Base-by-base conservation (phyloP, 2,329 filamentous ascomycete species). In the Cercospora beticola region DNA sequence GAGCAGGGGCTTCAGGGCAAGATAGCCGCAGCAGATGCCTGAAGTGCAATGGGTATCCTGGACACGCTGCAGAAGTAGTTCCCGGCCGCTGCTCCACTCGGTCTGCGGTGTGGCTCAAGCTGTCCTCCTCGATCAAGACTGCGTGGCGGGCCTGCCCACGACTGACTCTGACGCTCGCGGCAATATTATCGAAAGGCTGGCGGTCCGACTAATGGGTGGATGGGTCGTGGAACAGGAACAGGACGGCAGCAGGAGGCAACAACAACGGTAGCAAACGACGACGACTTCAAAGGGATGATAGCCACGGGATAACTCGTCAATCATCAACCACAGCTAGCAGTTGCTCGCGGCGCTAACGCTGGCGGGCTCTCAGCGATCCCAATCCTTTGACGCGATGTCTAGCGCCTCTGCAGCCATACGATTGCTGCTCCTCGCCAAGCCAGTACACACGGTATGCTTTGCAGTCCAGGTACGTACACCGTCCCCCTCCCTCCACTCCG, bases 291-390 rank as follows among this genome's bases (percentile, higher is more conserved):
- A 36, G 57, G 33, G 57, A 60, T 31, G 18, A 14, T 14, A 31
- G 26, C 14, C 6, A 36, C 21, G 30, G 57, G 30, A 60, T n/a
- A 21, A 5, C 21, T 33, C 54, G 26, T 58, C 54, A 3, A 18
- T 21, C 12, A 58, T 23, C 26, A 12, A n/a, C 26, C 54, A 28
- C 23, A 57, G 18, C 10, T 12, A 26, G 33, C n/a, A 14, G 21
- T 46, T 49, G 46, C 62, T 23, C 62, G 62, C 46, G 46, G 62
- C 62, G 49, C 62, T 57, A 57, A 23, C 43, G 28, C 54, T 49
- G 26, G 28, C 56, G 21, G 33, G 49, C 62, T 49, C 26, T 60
- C 56, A 61, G 64, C 64, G 64, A 66, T 66, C 64, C 28, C 56
- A 61, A 61, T 66, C 64, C 64, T 66, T 54, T 56, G 30, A 36